phyloP scores from a whole-genome alignment of 441 rosid species.

The Gossypium armourianum region DNA sequence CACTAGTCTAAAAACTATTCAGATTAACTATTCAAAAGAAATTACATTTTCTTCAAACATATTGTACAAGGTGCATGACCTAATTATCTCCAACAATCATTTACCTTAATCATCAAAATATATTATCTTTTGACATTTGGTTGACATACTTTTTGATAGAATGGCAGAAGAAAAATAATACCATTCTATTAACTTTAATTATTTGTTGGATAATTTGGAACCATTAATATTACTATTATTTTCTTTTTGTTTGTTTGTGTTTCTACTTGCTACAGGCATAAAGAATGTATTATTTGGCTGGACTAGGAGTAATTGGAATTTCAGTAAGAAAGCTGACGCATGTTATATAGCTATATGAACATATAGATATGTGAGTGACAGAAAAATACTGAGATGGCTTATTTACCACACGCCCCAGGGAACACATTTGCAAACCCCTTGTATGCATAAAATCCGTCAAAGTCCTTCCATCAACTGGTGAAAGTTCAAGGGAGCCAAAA shows the following conservation, averaged over 20 bases:
- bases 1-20: neutral
- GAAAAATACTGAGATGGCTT: neutral
- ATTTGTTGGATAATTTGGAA: neutral
- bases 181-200: neutral
- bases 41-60: neutral
- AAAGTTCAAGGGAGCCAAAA: constrained; percentile 79
- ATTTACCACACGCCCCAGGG: constrained; percentile 63
- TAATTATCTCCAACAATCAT: neutral
- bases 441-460: constrained; percentile 80
- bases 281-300: neutral
- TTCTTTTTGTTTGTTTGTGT: neutral
- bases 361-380: neutral
- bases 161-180: neutral
- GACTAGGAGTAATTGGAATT: neutral
- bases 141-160: neutral
- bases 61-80: neutral
- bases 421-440: constrained; percentile 66
- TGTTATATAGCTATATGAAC: neutral
- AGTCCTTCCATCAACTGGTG: constrained; percentile 77
- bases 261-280: neutral
- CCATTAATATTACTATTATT: neutral
- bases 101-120: neutral
- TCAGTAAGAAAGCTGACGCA: neutral
- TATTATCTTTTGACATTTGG: neutral
- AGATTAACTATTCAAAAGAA: neutral